Conservation (phyloP, 148 eudicot species). For the Vaccinium myrtillus region DNA sequence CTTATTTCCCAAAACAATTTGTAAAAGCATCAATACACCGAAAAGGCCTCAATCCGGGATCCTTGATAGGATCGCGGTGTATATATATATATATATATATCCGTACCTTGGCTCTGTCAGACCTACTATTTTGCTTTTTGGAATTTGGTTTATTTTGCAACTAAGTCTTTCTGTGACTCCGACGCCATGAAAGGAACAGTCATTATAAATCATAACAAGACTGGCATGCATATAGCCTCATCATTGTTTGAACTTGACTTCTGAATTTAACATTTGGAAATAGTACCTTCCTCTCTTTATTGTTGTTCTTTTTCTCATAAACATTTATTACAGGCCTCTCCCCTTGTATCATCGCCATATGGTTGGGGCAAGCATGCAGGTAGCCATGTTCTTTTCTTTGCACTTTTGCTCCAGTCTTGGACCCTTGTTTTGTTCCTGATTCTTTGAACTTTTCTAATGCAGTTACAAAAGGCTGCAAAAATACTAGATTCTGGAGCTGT, state of each 20-base stretch:
- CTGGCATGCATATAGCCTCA: not conserved
- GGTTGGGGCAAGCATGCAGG: slow-evolving; percentile 93
- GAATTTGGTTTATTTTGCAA: not conserved
- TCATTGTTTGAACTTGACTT: not conserved
- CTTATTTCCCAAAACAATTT: too few relatives aligned
- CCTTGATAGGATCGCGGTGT: too few relatives aligned
- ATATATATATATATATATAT: not conserved
- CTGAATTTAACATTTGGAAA: not conserved
- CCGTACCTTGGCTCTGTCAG: not conserved
- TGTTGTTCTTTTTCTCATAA: slow-evolving; percentile 6
- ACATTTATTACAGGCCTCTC: slow-evolving; percentile 66
- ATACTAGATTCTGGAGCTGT: slow-evolving; percentile 91
- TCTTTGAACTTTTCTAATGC: slow-evolving; percentile 23
- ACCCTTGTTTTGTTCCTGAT: slow-evolving; percentile 3
- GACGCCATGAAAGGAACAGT: not conserved
- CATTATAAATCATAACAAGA: not conserved
- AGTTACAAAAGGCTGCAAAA: slow-evolving; percentile 96
- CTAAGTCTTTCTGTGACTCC: not conserved
- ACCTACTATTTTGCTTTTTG: not conserved
- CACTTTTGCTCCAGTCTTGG: not conserved
- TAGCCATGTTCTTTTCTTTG: slow-evolving; percentile 26
- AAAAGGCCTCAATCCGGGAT: too few relatives aligned
- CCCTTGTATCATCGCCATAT: slow-evolving; percentile 92
- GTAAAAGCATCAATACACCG: too few relatives aligned
- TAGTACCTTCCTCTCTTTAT: not conserved